These are phyloP conservation scores for Brassica carinata DNA, from an alignment of 345 rosid species.

Conservation along the genomic window DNA sequence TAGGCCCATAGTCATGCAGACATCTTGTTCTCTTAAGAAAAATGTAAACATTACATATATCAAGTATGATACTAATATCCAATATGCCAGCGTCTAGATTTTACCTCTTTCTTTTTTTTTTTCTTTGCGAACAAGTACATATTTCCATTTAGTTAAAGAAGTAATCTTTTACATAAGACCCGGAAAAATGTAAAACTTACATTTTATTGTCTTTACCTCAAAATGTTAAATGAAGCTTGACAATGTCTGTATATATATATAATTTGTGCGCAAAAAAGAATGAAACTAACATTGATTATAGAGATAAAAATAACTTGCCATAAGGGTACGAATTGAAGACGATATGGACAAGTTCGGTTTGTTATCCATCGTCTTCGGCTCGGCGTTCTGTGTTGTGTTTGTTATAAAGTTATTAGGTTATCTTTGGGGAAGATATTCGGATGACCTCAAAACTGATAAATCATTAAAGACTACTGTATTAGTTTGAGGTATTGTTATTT, in stretches of 20 bases:
- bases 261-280: background rate
- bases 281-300: background rate
- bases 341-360: conserved; percentile 8
- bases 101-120: background rate
- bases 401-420: background rate
- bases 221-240: background rate
- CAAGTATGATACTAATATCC: background rate
- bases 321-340: background rate
- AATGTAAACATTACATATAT: background rate
- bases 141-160: background rate
- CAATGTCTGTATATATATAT: background rate
- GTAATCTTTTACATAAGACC: background rate
- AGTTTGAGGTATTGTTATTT: conserved; percentile 7
- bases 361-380: background rate
- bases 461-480: background rate
- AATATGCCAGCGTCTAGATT: background rate
- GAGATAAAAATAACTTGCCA: background rate
- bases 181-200: background rate
- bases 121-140: background rate
- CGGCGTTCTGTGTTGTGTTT: background rate
- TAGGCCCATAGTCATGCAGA: too few relatives aligned
- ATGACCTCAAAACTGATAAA: background rate
- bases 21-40: background rate
- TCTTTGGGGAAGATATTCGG: background rate
- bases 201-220: background rate